Evolutionary conservation across 441 rosid species (phyloP), one percentile per base, ranked within the genome.

Genomic region (Adansonia grandidieri): DNA sequence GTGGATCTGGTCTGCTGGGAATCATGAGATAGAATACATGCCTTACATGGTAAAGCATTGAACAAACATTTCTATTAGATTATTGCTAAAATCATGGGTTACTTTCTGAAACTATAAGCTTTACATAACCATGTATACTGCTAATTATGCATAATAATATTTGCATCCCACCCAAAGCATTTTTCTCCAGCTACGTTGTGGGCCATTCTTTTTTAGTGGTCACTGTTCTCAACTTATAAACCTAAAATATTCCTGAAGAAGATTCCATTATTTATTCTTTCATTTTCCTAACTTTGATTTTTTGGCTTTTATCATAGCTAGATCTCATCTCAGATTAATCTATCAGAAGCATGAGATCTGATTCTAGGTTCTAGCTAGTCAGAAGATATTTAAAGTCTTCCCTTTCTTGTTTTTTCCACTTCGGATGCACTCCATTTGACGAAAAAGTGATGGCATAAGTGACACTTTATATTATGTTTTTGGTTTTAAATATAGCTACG

Each of bases 1-100:
- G 8, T 91, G 93, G 96, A 84, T 91, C 65, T 91, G 93, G 93
- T 81, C 90, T 80, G 89, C 87, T 53, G 93, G 96, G 71, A 91
- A 91, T 75, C 96, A 91, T 74, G 96, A 91, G 73, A 73, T 91
- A 69, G 96, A 91, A 20, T 90, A 87, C 84, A 82, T 91, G 90
- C 92, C 96, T 42, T 82, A 86, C 85, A 86, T 91, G 93, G 96
- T 91, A 82, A 68, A 40, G 72, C 80, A 28, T 78, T 11, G 57
- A 47, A 69, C 67, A 74, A 1, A 14, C 47, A 51, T 47, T 69
- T 14, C 57, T 69, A 13, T 15, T 64, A 70, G 6, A 48, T 48
- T 22, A 11, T 70, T 50, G 60, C 58, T 48, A 50, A 70, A 70
- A 13, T 48, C 73, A 47, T 68, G 5, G 0, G 15, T 69, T 69